Evolutionary conservation across 352 stramenopile species (phyloP).

Genomic region (Phytophthora multivora): DNA sequence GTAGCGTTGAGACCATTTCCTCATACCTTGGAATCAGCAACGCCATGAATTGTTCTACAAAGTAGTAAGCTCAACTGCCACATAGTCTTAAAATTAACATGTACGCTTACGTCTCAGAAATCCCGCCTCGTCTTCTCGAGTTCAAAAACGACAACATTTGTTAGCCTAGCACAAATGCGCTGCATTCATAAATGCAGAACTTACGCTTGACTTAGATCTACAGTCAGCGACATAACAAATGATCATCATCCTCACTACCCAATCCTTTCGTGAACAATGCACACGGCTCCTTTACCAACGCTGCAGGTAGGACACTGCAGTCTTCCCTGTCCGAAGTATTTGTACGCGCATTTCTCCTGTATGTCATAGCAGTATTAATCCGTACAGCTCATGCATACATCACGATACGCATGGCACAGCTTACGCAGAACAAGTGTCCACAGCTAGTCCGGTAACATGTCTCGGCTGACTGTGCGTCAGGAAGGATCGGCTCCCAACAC

Average conservation of each 20-base stretch:
- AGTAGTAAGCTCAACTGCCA: neutral
- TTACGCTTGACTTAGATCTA: slow-evolving; percentile 65
- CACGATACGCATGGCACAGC: neutral
- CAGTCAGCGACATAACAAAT: neutral
- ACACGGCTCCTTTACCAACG: slow-evolving; percentile 34
- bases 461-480: slow-evolving; percentile 64
- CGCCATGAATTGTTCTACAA: slow-evolving; percentile 67
- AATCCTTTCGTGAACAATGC: neutral
- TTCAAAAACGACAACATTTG: neutral
- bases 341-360: slow-evolving; percentile 89
- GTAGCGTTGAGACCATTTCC: neutral
- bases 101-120: slow-evolving; percentile 66
- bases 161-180: neutral
- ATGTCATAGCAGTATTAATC: neutral
- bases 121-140: slow-evolving; percentile 46
- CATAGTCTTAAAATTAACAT: neutral
- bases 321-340: slow-evolving; percentile 71
- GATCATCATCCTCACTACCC: neutral
- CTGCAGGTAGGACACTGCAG: slow-evolving; percentile 67
- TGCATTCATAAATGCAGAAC: neutral
- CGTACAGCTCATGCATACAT: neutral
- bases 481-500: slow-evolving; percentile 76
- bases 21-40: slow-evolving; percentile 64
- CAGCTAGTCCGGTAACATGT: slow-evolving; percentile 82
- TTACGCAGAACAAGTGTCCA: slow-evolving; percentile 77